A percentile compares a stretch with the other conserved stretches of the same genome.
Conservation (phyloP, 2,329 filamentous ascomycete genomes). For the Aureobasidium sp. region DNA sequence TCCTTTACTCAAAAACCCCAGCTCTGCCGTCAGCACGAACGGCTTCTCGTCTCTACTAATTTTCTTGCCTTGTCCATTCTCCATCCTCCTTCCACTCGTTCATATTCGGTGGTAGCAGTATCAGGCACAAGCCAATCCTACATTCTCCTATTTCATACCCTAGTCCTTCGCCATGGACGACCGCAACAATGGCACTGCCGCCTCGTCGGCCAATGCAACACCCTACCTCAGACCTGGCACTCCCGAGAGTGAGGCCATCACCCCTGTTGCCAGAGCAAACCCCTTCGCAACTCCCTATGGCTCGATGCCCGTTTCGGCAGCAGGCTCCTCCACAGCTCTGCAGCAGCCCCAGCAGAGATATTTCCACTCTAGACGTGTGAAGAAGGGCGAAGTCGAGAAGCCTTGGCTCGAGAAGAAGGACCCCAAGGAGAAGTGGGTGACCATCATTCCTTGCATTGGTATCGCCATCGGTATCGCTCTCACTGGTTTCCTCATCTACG, state of each 20-base stretch:
- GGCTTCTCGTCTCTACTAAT: background rate
- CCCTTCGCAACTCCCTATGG: conserved; percentile 36
- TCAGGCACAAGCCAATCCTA: background rate
- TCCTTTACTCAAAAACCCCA: conserved; percentile 13
- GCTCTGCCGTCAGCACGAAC: conserved; percentile 6
- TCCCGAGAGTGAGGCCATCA: conserved; percentile 32
- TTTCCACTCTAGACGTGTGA: conserved; percentile 67
- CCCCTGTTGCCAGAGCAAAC: conserved; percentile 21
- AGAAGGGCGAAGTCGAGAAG: conserved; percentile 66
- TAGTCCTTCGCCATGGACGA: conserved; percentile 22
- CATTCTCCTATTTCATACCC: background rate
- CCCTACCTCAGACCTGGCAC: conserved; percentile 31
- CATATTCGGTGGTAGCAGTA: background rate
- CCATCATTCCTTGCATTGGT: conserved; percentile 68
- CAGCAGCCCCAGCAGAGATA: conserved; percentile 39
- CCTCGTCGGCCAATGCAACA: conserved; percentile 29
- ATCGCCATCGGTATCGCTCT: conserved; percentile 61
- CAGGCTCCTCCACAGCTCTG: conserved; percentile 36
- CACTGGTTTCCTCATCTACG: conserved; percentile 66
- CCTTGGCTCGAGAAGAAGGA: conserved; percentile 70
- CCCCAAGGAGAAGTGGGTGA: conserved; percentile 79
- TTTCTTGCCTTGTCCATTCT: background rate
- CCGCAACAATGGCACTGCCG: conserved; percentile 23
- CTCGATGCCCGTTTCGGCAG: conserved; percentile 38
- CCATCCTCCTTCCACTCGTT: conserved; percentile 2